Base-by-base conservation (phyloP, 1,284 basidiomycete species). In the Cerrena zonata region DNA sequence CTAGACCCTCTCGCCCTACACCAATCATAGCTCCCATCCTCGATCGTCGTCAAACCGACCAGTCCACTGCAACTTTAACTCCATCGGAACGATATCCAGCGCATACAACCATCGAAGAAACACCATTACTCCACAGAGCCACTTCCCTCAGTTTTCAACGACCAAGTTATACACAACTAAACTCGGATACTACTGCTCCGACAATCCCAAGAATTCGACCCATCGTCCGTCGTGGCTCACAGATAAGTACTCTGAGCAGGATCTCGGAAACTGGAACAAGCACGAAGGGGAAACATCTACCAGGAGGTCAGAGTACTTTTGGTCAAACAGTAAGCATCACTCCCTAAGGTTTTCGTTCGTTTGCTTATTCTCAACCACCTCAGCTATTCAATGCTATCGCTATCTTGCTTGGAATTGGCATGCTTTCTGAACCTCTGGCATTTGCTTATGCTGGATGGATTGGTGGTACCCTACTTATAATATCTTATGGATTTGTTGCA, bases 341-440 rank as follows among this genome's bases (percentile, higher is more conserved):
- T n/a, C n/a, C n/a, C n/a, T n/a, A n/a, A n/a, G n/a, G n/a, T 65
- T 36, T 37, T 34, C n/a, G n/a, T n/a, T n/a, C n/a, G n/a, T n/a
- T n/a, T n/a, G n/a, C n/a, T n/a, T n/a, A n/a, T n/a, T n/a, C n/a
- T n/a, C n/a, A n/a, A n/a, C 40, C 50, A 19, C 10, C 36, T 18
- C 56, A 91, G 89, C 71, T 95, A n/a, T 94, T 94, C 72, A 95
- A 95, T 61, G 85, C 88, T 5, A 88, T 87, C 43, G 91, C 90
- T 7, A 89, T 93, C 23, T 71, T 94, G 10, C 74, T 94, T 5
- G 93, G 93, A 4, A 89, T 95, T 56, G 93, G 93, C 2, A 86
- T 96, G 74, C 76, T 95, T 2, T 92, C 90, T 2, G 87, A 94
- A 65, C 91, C 93, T 0, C 74, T 94, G 18, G 91, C 91, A 0